These are phyloP conservation scores for Talaromyces sp. DNA, from an alignment of 2,329 filamentous ascomycete species.

Conservation along the genomic window DNA sequence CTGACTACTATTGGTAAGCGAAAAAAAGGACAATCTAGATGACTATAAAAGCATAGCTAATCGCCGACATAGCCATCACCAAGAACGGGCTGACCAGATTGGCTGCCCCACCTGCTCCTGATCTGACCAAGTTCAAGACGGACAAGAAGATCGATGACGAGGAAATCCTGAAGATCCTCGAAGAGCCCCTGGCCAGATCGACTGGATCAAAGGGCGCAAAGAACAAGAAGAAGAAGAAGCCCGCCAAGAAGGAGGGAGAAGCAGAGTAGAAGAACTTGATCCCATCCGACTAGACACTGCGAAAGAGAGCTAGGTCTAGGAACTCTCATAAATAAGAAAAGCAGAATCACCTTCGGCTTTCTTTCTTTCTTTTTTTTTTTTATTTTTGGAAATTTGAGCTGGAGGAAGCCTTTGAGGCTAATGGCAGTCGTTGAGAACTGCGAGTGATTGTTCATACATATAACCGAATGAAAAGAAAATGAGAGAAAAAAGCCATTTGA, in stretches of 20 bases:
- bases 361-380: neutral
- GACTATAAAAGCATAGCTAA: constrained; percentile 17
- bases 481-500: neutral
- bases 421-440: neutral
- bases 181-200: constrained; percentile 64
- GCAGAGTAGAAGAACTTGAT: constrained; percentile 22
- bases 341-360: neutral
- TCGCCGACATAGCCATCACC: constrained; percentile 65
- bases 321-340: neutral
- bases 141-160: constrained; percentile 97
- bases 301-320: neutral
- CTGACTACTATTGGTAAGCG: constrained; percentile 88
- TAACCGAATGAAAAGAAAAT: neutral
- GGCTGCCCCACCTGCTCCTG: constrained; percentile 67
- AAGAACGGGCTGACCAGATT: constrained; percentile 94
- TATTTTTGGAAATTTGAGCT: neutral
- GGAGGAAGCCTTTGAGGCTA: neutral
- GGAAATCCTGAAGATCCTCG: constrained; percentile 83
- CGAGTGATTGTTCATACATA: neutral
- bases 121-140: constrained; percentile 78
- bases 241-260: constrained; percentile 42
- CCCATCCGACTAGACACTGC: neutral
- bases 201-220: constrained; percentile 63
- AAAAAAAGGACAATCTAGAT: neutral
- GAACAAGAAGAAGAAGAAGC: constrained; percentile 86